A percentile compares a stretch with the other conserved stretches of the same genome.
These are phyloP conservation scores for Paramecium biaurelia DNA, from an alignment of 73 alveolate species.

Conservation along the genomic window DNA sequence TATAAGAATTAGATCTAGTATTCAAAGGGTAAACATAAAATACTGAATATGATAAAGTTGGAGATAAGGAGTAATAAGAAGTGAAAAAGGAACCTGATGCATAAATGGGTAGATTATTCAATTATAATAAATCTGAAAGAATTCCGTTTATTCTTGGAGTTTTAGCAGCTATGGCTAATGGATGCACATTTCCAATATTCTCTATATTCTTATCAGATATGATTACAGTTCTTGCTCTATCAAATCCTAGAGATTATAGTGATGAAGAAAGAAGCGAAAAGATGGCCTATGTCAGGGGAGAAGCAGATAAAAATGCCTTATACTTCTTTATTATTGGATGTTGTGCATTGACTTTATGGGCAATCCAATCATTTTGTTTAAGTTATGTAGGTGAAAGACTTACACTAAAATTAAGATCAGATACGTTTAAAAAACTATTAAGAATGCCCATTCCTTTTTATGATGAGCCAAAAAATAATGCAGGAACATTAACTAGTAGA, in stretches of 20 bases:
- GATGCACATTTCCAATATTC: slow-evolving; percentile 34
- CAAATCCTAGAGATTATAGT: neutral
- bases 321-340: neutral
- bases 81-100: neutral
- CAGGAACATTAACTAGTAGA: slow-evolving; percentile 66
- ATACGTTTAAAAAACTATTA: slow-evolving; percentile 43
- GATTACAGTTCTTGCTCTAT: neutral
- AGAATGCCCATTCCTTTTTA: slow-evolving; percentile 62
- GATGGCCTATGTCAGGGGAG: neutral
- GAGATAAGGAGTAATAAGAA: neutral
- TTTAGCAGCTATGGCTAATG: slow-evolving; percentile 42
- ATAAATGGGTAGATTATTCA: neutral
- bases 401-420: slow-evolving; percentile 49
- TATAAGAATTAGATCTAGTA: neutral
- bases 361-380: neutral
- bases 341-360: neutral
- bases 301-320: neutral
- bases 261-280: neutral
- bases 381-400: slow-evolving; percentile 54
- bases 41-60: neutral
- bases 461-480: slow-evolving; percentile 66
- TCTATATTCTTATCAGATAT: slow-evolving; percentile 23
- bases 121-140: neutral
- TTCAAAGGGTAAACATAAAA: neutral
- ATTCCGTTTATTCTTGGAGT: slow-evolving; percentile 6